A percentile compares a stretch with the other conserved stretches of the same genome.
Evolutionary conservation across 768 basidiomycete genomes (phyloP).

Genomic region (Heimioporus sp.): DNA sequence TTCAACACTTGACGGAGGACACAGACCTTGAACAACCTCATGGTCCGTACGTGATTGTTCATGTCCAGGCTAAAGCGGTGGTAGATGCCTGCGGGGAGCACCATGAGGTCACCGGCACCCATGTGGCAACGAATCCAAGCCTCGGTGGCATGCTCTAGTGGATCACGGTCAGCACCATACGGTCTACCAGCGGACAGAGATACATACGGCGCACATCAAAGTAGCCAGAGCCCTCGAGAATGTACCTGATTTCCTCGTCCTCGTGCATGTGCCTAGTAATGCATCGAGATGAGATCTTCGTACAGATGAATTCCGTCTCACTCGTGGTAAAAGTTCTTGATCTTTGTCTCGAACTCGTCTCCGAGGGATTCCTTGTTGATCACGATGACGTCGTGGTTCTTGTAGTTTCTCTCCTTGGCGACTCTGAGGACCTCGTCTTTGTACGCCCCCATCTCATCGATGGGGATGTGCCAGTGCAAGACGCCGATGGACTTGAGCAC

Average conservation of each 20-base stretch:
- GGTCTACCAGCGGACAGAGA: background rate
- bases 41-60: constrained; percentile 62
- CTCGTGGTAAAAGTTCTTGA: constrained; percentile 83
- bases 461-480: constrained; percentile 62
- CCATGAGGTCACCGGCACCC: constrained; percentile 77
- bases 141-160: constrained; percentile 58
- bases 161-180: too few relatives aligned
- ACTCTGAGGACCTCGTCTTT: constrained; percentile 56
- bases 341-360: constrained; percentile 74
- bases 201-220: constrained; percentile 84
- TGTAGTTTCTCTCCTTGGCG: constrained; percentile 71
- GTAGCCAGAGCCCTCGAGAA: constrained; percentile 79
- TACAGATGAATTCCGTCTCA: constrained; percentile 30
- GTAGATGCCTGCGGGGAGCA: constrained; percentile 87
- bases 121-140: constrained; percentile 81
- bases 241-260: constrained; percentile 91
- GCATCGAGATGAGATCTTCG: background rate
- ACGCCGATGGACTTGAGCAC: constrained; percentile 61
- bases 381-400: constrained; percentile 78
- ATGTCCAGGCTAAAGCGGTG: constrained; percentile 91
- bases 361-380: constrained; percentile 77
- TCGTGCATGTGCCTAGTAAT: constrained; percentile 81
- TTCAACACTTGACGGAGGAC: background rate
- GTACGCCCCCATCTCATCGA: constrained; percentile 46
- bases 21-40: constrained; percentile 80